Evolutionary conservation across 2,329 filamentous ascomycete genomes (phyloP), one percentile per base, ranked within the genome.

Genomic region (Chrysoporthe austroafricana): DNA sequence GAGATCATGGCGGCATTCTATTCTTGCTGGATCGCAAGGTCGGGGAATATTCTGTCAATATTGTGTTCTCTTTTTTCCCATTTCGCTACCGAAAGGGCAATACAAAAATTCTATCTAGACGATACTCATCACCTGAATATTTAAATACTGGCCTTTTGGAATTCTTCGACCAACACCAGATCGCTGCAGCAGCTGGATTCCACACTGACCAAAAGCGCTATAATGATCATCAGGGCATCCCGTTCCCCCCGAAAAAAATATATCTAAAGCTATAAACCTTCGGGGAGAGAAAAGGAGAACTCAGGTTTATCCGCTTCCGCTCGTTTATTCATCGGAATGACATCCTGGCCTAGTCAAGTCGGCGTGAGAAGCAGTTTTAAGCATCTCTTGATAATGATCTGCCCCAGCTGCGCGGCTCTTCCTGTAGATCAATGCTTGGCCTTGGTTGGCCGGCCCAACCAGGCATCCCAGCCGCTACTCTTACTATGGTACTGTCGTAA

Each of bases 341-440:
- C 26, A 26, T 26, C 26, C 62, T 32, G 56, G 62, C 42, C 11
- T 18, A 42, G 16, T 2, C 14, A 9, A 39, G 6, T 9, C 36
- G 4, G 36, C 36, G 9, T 6, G 36, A 39, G 36, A 26, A 21
- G 54, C 58, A 34, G n/a, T 46, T 54, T 48, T 46, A 66, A 66
- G 62, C 64, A 46, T 26, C 59, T 50, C 65, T 66, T 66, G 65
- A 66, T 56, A 63, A 59, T 66, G 64, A 66, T 66, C 64, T 39
- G 59, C 59, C n/a, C n/a, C 59, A 13, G 54, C 9, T 62, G 39
- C 44, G 59, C 48, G 64, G 34, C 64, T 57, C 58, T 56, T 61
- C 64, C 48, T 62, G 65, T 16, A 59, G 52, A 66, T 63, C 59
- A 58, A 4, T 57, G 36, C 57, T 43, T 59, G 4, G 8, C 26